Evolutionary conservation across 805 yeast species (phyloP), one percentile per base, ranked within the genome.

Genomic region (Cyberlindnera bimundalis): DNA sequence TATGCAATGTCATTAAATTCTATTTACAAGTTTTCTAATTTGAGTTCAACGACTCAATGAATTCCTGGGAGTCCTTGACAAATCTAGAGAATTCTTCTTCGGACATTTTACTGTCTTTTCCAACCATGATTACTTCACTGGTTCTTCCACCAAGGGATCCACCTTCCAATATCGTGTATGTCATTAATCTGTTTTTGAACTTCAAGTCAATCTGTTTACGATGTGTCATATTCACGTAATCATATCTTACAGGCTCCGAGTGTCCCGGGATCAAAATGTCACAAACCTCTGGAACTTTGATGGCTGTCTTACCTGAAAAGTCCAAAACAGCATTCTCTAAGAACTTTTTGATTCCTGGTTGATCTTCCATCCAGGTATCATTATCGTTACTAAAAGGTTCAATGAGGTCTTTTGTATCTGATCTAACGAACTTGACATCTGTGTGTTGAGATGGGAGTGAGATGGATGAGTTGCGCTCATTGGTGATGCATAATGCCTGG

Each of bases 91-190:
- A 47, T 16, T 53, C 52, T 14, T 47, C 44, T 20, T 30, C 28
- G 2, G 40, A 27, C 49, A 50, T 43, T 26, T 31, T 35, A 13
- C 39, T 36, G 13, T 42, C 47, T 39, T 64, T 59, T 29, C 75
- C 67, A 35, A 74, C 70, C 46, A 78, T 58, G 45, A 68, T 62
- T 40, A 75, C 66, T 55, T 79, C 84, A 8, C 64, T 46, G 19
- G 67, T 60, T 42, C 78, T 62, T 1, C 84, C 84, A 11, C 81
- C 82, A 33, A 75, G 61, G 6, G 67, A 58, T 4, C 83, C 84
- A n/a, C 81, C 81, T 51, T 79, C 83, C 14, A 74, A 60, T 14
- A 67, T 54, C 30, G 71, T 64, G 39, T 67, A 64, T 46, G 74
- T 78, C 15, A 74, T 58, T 14, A 50, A 23, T 37, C 51, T 48